Percentiles rank a stretch among this genome's conserved stretches.
Evolutionary conservation across 2,329 filamentous ascomycete genomes (phyloP).

Genomic region (Sporothrix euskadiensis): DNA sequence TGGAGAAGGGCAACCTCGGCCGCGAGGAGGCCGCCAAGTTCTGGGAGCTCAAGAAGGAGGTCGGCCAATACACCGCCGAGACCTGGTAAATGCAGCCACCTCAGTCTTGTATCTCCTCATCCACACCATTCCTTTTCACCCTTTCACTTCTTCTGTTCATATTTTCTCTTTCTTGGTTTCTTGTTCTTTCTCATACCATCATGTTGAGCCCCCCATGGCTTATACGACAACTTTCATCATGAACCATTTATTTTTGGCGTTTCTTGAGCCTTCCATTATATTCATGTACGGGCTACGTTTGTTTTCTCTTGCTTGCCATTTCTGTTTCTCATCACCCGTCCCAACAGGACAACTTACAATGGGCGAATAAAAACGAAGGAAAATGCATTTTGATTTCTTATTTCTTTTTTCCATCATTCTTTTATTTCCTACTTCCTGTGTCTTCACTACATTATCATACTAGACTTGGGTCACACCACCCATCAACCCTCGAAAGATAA

Average conservation of each 20-base stretch:
- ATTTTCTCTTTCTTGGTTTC: background rate
- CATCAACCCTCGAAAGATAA: background rate
- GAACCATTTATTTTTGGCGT: background rate
- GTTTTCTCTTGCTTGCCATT: background rate
- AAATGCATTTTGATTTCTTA: background rate
- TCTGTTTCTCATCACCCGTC: background rate
- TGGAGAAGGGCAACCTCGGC: conserved; percentile 86
- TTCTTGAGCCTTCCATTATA: background rate
- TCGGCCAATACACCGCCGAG: conserved; percentile 92
- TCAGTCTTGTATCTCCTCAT: background rate
- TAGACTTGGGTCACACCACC: conserved; percentile 21
- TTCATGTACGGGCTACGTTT: background rate
- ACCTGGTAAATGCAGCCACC: conserved; percentile 53
- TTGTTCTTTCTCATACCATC: conserved; percentile 5
- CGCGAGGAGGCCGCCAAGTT: conserved; percentile 80
- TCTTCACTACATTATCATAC: conserved; percentile 1
- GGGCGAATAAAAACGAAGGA: background rate
- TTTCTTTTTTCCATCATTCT: background rate
- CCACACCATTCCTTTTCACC: background rate
- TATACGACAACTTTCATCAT: background rate
- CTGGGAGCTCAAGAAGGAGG: conserved; percentile 89
- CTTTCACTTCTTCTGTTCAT: conserved; percentile 8
- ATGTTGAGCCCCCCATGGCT: background rate
- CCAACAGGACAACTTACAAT: background rate
- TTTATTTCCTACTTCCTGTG: background rate